Evolutionary conservation across 2,329 filamentous ascomycete genomes (phyloP), one percentile per base, ranked within the genome.

Genomic region (Juglanconis juglandina): DNA sequence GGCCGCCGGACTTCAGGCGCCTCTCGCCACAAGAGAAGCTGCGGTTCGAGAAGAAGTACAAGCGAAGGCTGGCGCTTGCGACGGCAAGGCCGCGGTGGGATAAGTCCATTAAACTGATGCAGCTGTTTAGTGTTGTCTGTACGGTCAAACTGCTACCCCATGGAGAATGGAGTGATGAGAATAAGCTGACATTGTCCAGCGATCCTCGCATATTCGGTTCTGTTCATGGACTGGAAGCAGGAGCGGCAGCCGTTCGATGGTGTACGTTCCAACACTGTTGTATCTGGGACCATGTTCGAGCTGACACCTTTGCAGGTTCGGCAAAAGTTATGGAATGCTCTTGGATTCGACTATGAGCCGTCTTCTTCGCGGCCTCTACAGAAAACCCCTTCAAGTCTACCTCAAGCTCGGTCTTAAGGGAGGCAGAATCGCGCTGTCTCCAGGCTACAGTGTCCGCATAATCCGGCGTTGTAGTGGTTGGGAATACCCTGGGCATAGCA

Each of bases 41-140:
- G 71, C 82, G 86, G 48, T 87, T 92, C 67, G 90, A 94, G 78
- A 87, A 89, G 72, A 87, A 89, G 70, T 93, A 89, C 75, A 89
- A 91, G 75, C 81, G 90, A 56, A 82, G 90, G 57, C 74, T 89
- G 33, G 80, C 81, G 60, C 73, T 90, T 66, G 84, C 85, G 67
- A 83, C 82, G 69, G 79, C 81, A 46, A 77, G 86, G 30, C 88
- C 88, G 8, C 72, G 75, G 52, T 91, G 87, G 86, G 81, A 83
- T 47, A 90, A 87, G 72, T 79, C 76, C 62, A 77, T 88, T 59
- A 86, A 85, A 73, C 76, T 92, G 64, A 81, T 81, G 53, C 89
- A 92, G 73, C 82, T 87, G 10, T 75, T 75, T 32, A 83, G 78
- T 44, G 80, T 87, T 50, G 77, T 81, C 55, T 82, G 85, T 87